Conservation (phyloP, 352 stramenopile genomes). For the Phytopythium vexans region DNA sequence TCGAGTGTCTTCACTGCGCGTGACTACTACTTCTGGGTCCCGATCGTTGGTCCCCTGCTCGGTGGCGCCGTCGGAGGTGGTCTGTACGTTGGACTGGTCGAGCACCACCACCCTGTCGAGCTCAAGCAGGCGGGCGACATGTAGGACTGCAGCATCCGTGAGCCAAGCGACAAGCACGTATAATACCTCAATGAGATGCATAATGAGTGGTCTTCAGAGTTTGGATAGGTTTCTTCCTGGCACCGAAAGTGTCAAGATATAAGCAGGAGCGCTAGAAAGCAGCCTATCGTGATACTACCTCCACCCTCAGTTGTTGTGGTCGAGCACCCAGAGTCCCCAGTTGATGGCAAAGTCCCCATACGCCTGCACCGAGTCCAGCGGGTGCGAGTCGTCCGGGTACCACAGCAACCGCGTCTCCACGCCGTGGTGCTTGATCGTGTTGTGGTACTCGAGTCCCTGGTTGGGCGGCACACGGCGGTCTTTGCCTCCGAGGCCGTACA, state of each 20-base stretch:
- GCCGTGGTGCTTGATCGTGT: conserved; percentile 66
- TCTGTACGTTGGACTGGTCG: conserved; percentile 26
- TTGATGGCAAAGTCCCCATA: conserved; percentile 73
- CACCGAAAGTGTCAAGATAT: too few relatives aligned
- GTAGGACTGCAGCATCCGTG: too few relatives aligned
- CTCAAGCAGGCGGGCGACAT: conserved; percentile 7
- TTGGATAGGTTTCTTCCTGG: too few relatives aligned
- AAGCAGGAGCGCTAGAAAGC: too few relatives aligned
- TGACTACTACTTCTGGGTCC: conserved; percentile 56
- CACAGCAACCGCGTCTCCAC: conserved; percentile 56
- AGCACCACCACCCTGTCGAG: conserved; percentile 24
- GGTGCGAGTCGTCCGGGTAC: conserved; percentile 77
- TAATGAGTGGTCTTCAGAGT: too few relatives aligned
- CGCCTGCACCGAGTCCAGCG: conserved; percentile 60
- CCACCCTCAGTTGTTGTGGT: conserved; percentile 38
- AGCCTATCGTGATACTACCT: too few relatives aligned
- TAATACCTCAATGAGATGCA: too few relatives aligned
- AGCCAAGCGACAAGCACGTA: too few relatives aligned
- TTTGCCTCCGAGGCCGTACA: conserved; percentile 90
- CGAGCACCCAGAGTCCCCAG: conserved; percentile 69
- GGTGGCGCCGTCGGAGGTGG: conserved; percentile 23
- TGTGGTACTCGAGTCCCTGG: conserved; percentile 92
- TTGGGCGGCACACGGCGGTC: conserved; percentile 90
- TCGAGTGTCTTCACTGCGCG: conserved; percentile 25
- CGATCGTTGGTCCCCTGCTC: conserved; percentile 30